Percentiles rank a stretch among this genome's conserved stretches.
These are phyloP conservation scores for Populus tremula DNA, from an alignment of 345 rosid genomes.

Conservation along the genomic window DNA sequence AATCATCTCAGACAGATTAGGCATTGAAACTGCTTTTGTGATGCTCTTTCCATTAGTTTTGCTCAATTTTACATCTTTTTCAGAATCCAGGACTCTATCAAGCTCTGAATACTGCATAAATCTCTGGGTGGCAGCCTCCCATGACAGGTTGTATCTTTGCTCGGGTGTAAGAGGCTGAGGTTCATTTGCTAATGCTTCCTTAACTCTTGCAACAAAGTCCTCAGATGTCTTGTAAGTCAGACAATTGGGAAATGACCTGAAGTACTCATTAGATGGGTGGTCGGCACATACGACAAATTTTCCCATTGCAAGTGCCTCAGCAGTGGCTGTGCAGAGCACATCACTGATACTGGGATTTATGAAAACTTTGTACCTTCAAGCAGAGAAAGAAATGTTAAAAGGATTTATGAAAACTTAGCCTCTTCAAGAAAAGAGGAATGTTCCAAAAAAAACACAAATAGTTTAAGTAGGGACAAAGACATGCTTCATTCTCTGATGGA, in stretches of 20 bases:
- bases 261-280: slow-evolving; percentile 96
- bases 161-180: slow-evolving; percentile 82
- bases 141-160: slow-evolving; percentile 76
- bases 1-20: slow-evolving; percentile 54
- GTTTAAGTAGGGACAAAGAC: not conserved
- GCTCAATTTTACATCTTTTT: slow-evolving; percentile 12
- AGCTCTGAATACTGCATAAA: slow-evolving; percentile 83
- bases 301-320: slow-evolving; percentile 99
- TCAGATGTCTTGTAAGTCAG: slow-evolving; percentile 79
- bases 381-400: slow-evolving; percentile 11
- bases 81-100: slow-evolving; percentile 46
- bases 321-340: slow-evolving; percentile 97
- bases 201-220: slow-evolving; percentile 80
- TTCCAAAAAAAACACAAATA: not conserved
- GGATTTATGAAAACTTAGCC: not conserved
- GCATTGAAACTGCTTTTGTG: slow-evolving; percentile 52
- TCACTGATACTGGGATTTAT: slow-evolving; percentile 95
- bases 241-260: slow-evolving; percentile 92
- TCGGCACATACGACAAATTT: slow-evolving; percentile 94
- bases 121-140: slow-evolving; percentile 98
- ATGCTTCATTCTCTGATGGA: not conserved
- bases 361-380: slow-evolving; percentile 94
- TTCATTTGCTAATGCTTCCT: slow-evolving; percentile 77
- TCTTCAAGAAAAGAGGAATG: not conserved
- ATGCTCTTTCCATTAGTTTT: slow-evolving; percentile 26